phyloP scores from a whole-genome alignment of 2,329 filamentous ascomycete species.

The Uncinocarpus reesii region DNA sequence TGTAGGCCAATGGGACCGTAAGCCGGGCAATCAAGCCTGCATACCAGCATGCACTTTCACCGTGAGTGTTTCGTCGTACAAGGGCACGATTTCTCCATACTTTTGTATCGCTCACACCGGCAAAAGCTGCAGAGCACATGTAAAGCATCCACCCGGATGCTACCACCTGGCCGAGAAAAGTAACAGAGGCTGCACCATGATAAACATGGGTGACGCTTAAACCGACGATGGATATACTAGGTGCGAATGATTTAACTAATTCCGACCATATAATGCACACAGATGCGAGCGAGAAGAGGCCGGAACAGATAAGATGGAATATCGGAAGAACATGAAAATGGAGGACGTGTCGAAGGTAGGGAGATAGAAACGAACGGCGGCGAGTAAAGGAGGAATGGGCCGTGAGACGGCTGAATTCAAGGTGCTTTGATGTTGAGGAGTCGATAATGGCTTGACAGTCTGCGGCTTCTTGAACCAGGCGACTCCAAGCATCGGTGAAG shows the following conservation, averaged over 20 bases:
- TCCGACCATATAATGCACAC: conserved; percentile 87
- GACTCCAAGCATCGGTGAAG: conserved; percentile 78
- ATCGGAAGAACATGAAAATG: conserved; percentile 65
- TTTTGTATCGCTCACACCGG: conserved; percentile 80
- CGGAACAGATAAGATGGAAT: conserved; percentile 54
- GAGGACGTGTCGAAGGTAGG: conserved; percentile 69
- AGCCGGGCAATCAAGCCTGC: conserved; percentile 83
- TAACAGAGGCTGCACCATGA: conserved; percentile 62
- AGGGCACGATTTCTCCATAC: conserved; percentile 95
- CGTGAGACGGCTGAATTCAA: conserved; percentile 59
- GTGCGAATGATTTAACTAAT: conserved; percentile 70
- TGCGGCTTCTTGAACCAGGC: conserved; percentile 61
- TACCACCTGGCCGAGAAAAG: conserved; percentile 75
- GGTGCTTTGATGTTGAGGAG: conserved; percentile 65
- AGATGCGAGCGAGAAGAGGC: conserved; percentile 62
- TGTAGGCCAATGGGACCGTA: conserved; percentile 86
- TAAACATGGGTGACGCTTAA: conserved; percentile 56
- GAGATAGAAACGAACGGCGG: conserved; percentile 47
- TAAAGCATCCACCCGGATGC: conserved; percentile 85
- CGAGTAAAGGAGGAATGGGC: conserved; percentile 47
- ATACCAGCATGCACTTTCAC: conserved; percentile 94
- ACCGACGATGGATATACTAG: conserved; percentile 61
- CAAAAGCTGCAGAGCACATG: conserved; percentile 85
- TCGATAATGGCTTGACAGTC: conserved; percentile 74
- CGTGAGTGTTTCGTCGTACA: conserved; percentile 80